phyloP scores from a whole-genome alignment of 2,329 filamentous ascomycete species.

The Sclerotinia nivalis region DNA sequence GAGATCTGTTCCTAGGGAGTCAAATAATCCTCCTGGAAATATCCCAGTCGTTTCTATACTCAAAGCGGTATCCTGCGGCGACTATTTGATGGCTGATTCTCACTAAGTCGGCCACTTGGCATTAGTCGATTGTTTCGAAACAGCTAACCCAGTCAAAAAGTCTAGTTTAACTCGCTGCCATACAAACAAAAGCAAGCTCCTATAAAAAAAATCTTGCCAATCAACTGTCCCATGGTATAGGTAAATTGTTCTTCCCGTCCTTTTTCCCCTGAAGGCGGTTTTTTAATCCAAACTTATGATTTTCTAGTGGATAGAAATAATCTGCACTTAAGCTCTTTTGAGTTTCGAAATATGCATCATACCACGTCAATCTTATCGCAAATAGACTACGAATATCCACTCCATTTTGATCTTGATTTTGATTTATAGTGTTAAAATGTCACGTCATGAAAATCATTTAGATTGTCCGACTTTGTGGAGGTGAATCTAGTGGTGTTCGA shows the following conservation, averaged over 20 bases:
- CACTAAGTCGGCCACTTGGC: neutral
- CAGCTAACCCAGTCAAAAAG: neutral
- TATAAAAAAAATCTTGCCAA: neutral
- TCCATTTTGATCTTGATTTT: neutral
- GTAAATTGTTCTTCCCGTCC: neutral
- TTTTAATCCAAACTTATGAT: constrained; percentile 6
- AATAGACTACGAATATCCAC: neutral
- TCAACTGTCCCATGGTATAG: neutral
- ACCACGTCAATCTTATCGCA: neutral
- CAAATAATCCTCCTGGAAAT: neutral
- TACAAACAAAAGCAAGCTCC: neutral
- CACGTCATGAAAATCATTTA: constrained; percentile 4
- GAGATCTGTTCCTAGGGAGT: neutral
- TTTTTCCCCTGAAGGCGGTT: neutral
- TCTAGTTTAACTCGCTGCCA: neutral
- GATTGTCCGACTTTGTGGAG: neutral
- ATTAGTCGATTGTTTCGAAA: constrained; percentile 3
- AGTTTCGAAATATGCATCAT: constrained; percentile 18
- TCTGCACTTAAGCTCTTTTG: constrained; percentile 3
- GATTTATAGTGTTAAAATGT: neutral
- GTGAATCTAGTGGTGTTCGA: neutral
- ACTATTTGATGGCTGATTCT: neutral
- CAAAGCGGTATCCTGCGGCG: neutral
- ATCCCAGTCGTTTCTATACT: neutral
- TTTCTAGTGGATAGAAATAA: neutral